Evolutionary conservation across 768 basidiomycete genomes (phyloP).

Genomic region (Mycena chlorophos): DNA sequence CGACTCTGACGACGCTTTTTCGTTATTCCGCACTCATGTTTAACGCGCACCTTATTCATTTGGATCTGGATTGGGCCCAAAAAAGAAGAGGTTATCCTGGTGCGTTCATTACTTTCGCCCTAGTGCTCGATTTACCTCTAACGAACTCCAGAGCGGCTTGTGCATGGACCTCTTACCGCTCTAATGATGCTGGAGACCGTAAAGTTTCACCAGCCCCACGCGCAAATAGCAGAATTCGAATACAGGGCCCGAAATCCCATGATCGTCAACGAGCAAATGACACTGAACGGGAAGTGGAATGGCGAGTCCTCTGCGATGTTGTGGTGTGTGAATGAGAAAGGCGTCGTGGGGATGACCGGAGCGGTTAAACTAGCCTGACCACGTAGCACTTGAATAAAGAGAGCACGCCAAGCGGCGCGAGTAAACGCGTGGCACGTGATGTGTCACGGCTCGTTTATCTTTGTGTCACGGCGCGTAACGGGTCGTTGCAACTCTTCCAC

Average conservation of each 20-base stretch:
- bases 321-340: constrained; percentile 40
- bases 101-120: constrained; percentile 30
- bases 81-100: constrained; percentile 72
- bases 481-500: constrained; percentile 1
- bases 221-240: constrained; percentile 51
- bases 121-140: neutral
- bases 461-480: neutral
- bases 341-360: constrained; percentile 29
- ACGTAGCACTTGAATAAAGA: too few species aligned
- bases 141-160: constrained; percentile 63
- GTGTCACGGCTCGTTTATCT: constrained; percentile 30
- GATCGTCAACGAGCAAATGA: constrained; percentile 40
- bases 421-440: too few species aligned
- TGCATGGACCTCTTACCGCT: constrained; percentile 82
- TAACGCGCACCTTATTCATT: constrained; percentile 83
- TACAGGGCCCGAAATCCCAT: constrained; percentile 60
- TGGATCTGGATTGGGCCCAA: constrained; percentile 73
- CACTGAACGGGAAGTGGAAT: constrained; percentile 38
- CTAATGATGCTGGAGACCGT: constrained; percentile 72
- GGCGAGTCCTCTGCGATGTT: constrained; percentile 32
- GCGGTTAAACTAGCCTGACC: neutral
- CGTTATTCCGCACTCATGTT: constrained; percentile 86
- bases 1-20: constrained; percentile 73
- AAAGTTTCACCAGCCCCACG: constrained; percentile 48
- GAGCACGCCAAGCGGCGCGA: too few species aligned